phyloP scores from a whole-genome alignment of 1,284 basidiomycete genomes.

The Somion occarium region DNA sequence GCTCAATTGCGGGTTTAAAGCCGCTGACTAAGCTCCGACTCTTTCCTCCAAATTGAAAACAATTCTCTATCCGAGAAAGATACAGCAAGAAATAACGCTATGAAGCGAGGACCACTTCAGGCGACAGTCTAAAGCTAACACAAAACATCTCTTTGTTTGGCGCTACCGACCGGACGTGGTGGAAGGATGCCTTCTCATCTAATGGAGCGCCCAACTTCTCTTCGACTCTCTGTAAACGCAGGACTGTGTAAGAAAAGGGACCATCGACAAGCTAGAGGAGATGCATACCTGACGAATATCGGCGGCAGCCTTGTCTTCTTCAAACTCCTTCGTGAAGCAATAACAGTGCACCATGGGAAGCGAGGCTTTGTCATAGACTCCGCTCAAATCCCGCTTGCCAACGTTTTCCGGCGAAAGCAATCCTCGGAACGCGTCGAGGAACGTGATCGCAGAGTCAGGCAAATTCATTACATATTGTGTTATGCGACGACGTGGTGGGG shows the following conservation, averaged over 20 bases:
- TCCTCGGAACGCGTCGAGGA: conserved; percentile 86
- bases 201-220: conserved; percentile 58
- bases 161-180: conserved; percentile 89
- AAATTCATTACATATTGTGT: conserved; percentile 97
- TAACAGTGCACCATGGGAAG: conserved; percentile 95
- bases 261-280: not conserved
- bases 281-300: conserved; percentile 78
- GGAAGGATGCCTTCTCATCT: conserved; percentile 51
- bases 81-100: not conserved
- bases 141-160: conserved; percentile 99
- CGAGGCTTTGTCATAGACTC: conserved; percentile 38
- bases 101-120: conserved; percentile 36
- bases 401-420: conserved; percentile 42
- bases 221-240: conserved; percentile 63
- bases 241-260: not conserved
- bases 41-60: not conserved
- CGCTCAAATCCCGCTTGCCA: conserved; percentile 32
- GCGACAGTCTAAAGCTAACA: conserved; percentile 85
- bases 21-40: not conserved
- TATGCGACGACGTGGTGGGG: conserved; percentile 48
- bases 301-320: conserved; percentile 55
- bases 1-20: not conserved
- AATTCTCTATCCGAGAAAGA: not conserved
- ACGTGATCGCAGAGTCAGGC: conserved; percentile 87
- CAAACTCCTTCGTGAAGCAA: conserved; percentile 92